phyloP scores from a whole-genome alignment of 148 eudicot species.

The Rhododendron vialii region DNA sequence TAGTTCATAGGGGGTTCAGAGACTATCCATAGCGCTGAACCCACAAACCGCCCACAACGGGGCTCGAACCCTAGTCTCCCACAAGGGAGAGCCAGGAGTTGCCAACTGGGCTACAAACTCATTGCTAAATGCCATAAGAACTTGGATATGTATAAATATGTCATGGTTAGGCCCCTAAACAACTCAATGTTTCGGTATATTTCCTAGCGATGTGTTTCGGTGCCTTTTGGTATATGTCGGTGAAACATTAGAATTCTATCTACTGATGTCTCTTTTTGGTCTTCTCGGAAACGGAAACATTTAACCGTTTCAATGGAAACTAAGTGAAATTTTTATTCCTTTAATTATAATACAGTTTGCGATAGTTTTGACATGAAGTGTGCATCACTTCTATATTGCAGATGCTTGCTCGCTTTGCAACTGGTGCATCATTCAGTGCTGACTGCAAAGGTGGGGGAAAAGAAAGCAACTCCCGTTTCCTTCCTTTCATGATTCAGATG shows the following conservation, averaged over 20 bases:
- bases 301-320: neutral
- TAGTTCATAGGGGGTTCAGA: too few relatives aligned
- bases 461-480: slow-evolving; percentile 89
- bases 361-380: neutral
- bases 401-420: slow-evolving; percentile 99
- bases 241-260: neutral
- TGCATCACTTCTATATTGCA: slow-evolving; percentile 24
- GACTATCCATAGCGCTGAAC: too few relatives aligned
- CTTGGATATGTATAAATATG: neutral
- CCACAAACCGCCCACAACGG: too few relatives aligned
- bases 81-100: too few relatives aligned
- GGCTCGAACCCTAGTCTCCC: too few relatives aligned
- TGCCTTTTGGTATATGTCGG: neutral
- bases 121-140: too few relatives aligned
- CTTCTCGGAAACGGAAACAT: neutral
- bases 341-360: neutral
- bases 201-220: neutral
- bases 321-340: neutral
- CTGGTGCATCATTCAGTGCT: slow-evolving; percentile 80
- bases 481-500: slow-evolving; percentile 96
- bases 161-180: neutral
- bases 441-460: slow-evolving; percentile 96
- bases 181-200: neutral
- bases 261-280: neutral
- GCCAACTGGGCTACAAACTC: too few relatives aligned